Conservation (phyloP, 805 yeast genomes). For the Candida insectalens region DNA sequence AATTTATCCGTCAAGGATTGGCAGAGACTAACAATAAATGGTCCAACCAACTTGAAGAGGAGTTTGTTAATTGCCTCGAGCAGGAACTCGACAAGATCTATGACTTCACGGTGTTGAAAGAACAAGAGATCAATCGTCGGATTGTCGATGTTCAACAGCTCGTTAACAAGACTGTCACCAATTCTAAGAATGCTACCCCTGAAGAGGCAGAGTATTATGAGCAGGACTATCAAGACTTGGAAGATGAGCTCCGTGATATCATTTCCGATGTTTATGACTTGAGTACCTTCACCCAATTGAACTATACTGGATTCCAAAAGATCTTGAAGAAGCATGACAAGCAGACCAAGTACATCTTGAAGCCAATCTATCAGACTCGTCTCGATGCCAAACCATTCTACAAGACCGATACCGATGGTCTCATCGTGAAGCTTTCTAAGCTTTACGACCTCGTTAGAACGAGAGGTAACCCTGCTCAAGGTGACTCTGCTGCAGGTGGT, state of each 20-base stretch:
- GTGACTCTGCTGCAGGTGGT: constrained; percentile 98
- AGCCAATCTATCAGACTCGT: constrained; percentile 89
- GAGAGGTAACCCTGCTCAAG: constrained; percentile 88
- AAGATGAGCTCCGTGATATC: constrained; percentile 72
- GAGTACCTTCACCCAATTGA: constrained; percentile 86
- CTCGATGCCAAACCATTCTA: constrained; percentile 91
- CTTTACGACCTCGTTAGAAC: constrained; percentile 90
- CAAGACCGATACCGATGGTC: constrained; percentile 85
- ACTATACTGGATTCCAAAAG: constrained; percentile 95
- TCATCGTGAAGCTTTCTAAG: constrained; percentile 83
- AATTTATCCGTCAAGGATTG: constrained; percentile 62
- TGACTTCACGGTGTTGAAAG: constrained; percentile 82
- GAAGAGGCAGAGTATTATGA: constrained; percentile 31
- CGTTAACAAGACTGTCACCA: constrained; percentile 49
- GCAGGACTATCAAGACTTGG: constrained; percentile 63
- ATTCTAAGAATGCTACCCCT: constrained; percentile 27
- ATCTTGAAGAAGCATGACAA: constrained; percentile 96
- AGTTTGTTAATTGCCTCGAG: constrained; percentile 67
- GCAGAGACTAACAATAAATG: constrained; percentile 48
- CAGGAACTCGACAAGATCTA: constrained; percentile 86
- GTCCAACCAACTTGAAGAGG: constrained; percentile 74
- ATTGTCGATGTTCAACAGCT: constrained; percentile 72
- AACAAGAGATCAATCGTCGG: constrained; percentile 75
- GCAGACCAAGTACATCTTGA: constrained; percentile 66
- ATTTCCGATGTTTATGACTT: constrained; percentile 97